Base-by-base conservation (phyloP, 139 green algal species). In the Picochlorum costavermella region DNA sequence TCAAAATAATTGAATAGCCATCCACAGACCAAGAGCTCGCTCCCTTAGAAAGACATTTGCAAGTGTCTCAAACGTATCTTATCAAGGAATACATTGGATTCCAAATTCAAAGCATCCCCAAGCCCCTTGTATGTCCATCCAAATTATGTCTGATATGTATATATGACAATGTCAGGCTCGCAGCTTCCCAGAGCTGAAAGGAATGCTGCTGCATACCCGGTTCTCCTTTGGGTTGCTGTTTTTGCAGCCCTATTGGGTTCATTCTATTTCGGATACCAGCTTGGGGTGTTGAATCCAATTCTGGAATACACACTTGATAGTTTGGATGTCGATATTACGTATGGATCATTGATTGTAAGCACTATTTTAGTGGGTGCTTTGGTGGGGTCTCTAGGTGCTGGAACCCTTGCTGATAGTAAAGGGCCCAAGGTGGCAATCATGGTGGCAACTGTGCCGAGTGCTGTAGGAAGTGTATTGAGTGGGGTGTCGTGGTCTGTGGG, bases 301-400 rank as follows among this genome's bases (percentile, higher is more conserved):
- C 57, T 84, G 12, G 14, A 66, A 2, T 25, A 36, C 3, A 51
- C 83, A 12, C 62, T 68, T 4, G 31, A 40, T 3, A 75, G 76
- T n/a, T 60, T 88, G 23, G 17, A 62, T 43, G 31, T 68, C 68
- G 0, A 66, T 80, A 50, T 23, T 76, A 5, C 50, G 56, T 20
- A 78, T 83, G 45, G 80, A 63, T 8, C 37, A 53, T 2, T 57
- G 88, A 75, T 97, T 0, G 88, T 97, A 10, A 88, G 73, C 75
- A 88, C 57, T 56, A 76, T 84, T 4, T 76, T 97, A 23, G 79
- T 77, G 4, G 88, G 87, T 28, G 89, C 89, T 1, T 81, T 87
- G 0, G 46, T 84, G 5, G 88, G 88, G 63, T 81, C 61, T 53
- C 65, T 94, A 23, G 74, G 63, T 6, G 88, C 86, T 17, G 78